Base-by-base conservation (phyloP, 1,139 yeast species). In the Pichia sp. region DNA sequence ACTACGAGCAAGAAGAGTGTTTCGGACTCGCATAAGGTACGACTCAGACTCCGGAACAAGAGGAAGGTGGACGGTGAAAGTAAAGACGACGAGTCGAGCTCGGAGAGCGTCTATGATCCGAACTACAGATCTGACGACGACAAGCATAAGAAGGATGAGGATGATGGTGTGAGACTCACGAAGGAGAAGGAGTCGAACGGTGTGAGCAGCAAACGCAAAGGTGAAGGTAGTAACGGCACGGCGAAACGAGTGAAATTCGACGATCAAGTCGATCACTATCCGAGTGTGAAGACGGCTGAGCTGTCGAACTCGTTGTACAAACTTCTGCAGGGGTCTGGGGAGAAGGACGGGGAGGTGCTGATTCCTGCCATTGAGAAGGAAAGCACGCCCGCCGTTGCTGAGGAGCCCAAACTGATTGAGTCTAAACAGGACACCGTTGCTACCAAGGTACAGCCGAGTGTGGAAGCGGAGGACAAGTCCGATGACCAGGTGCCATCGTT, bases 101-200 rank as follows among this genome's bases (percentile, higher is more conserved):
- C 46, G 9, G 46, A 44, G 19, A 36, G 41, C 27, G 46, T 38
- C 3, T 38, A 34, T 18, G 46, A 45, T 40, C 37, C 38, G 12
- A 41, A 41, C 24, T 24, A 33, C 30, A n/a, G 28, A 17, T 38
- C 42, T 15, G 39, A 35, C 10, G 44, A 36, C 18, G 31, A 45
- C 3, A 34, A 30, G 7, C n/a, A n/a, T n/a, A n/a, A n/a, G n/a
- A n/a, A n/a, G n/a, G n/a, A n/a, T n/a, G n/a, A n/a, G n/a, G n/a
- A n/a, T n/a, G n/a, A n/a, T n/a, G n/a, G n/a, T n/a, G n/a, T n/a
- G n/a, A n/a, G n/a, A n/a, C n/a, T n/a, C n/a, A n/a, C n/a, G n/a
- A n/a, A n/a, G n/a, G n/a, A n/a, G n/a, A n/a, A n/a, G n/a, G n/a
- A n/a, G n/a, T n/a, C n/a, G n/a, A n/a, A n/a, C n/a, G n/a, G n/a